A percentile compares a stretch with the other conserved stretches of the same genome.
Conservation (phyloP, 495 filamentous ascomycete genomes). For the Talaromyces thailandensis region DNA sequence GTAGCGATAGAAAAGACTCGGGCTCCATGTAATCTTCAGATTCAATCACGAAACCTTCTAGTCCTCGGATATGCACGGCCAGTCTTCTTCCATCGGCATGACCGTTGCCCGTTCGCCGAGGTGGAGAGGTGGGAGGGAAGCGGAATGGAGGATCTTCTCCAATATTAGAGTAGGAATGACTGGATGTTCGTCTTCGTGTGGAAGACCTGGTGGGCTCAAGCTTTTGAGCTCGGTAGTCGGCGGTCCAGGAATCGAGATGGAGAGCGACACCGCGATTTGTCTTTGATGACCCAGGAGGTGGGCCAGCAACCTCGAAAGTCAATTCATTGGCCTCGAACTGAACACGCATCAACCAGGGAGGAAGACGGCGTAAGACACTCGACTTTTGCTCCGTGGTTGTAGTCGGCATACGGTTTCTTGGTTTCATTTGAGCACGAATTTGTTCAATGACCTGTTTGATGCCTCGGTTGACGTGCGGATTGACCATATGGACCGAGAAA, state of each 20-base stretch:
- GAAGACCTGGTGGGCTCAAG: conserved; percentile 52
- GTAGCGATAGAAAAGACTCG: conserved; percentile 79
- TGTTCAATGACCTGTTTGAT: conserved; percentile 85
- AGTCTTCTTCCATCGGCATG: conserved; percentile 79
- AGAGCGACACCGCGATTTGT: conserved; percentile 72
- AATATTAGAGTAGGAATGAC: conserved; percentile 35
- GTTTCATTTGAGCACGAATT: conserved; percentile 53
- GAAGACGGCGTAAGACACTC: conserved; percentile 69
- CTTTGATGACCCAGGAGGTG: conserved; percentile 71
- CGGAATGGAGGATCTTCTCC: conserved; percentile 41
- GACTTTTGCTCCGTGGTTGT: conserved; percentile 37
- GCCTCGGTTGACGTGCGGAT: conserved; percentile 83
- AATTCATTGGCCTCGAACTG: conserved; percentile 82
- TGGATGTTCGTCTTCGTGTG: conserved; percentile 48
- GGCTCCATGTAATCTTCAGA: conserved; percentile 73
- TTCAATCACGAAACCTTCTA: conserved; percentile 87
- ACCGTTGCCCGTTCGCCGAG: conserved; percentile 43
- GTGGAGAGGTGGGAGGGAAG: conserved; percentile 51
- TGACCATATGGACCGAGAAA: conserved; percentile 80
- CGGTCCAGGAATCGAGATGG: conserved; percentile 82
- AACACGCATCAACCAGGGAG: conserved; percentile 76
- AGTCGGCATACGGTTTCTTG: conserved; percentile 49
- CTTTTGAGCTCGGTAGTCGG: conserved; percentile 82
- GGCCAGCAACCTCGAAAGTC: conserved; percentile 80
- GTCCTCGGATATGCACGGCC: conserved; percentile 65